Conservation (phyloP, 1,284 basidiomycete species). For the Ganoderma multipileum region DNA sequence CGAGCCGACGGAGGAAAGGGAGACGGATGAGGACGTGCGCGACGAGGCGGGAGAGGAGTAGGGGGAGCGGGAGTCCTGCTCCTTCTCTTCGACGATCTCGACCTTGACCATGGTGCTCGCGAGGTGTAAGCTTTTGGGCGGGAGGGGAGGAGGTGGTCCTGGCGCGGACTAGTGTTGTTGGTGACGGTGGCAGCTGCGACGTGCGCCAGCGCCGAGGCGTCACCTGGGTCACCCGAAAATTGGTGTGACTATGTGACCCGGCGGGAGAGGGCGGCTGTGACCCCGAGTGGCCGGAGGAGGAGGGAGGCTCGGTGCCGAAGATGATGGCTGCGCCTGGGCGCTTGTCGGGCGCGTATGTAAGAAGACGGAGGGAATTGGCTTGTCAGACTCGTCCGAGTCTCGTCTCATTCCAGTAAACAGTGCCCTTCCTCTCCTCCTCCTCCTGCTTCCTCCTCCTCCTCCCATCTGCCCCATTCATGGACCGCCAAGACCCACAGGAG, state of each 20-base stretch:
- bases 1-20: constrained; percentile 77
- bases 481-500: constrained; percentile 23
- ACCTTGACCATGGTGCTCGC: constrained; percentile 78
- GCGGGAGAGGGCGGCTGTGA: constrained; percentile 2
- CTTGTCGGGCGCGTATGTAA: constrained; percentile 28
- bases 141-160: constrained; percentile 12
- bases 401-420: constrained; percentile 18
- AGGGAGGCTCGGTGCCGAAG: constrained; percentile 31
- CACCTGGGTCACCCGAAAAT: constrained; percentile 12
- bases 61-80: constrained; percentile 60
- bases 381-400: constrained; percentile 13
- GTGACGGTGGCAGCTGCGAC: constrained; percentile 12
- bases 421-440: constrained; percentile 12
- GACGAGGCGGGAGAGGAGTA: constrained; percentile 74
- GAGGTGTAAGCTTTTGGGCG: constrained; percentile 13
- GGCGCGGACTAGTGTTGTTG: constrained; percentile 5
- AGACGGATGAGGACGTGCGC: constrained; percentile 69
- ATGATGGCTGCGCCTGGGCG: constrained; percentile 21
- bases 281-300: constrained; percentile 8
- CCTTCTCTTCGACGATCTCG: constrained; percentile 82
- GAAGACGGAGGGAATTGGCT: constrained; percentile 24
- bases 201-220: constrained; percentile 9
- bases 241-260: constrained; percentile 25
- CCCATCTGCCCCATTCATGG: constrained; percentile 22
- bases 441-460: constrained; percentile 12